Evolutionary conservation across 2,329 filamentous ascomycete genomes (phyloP).

Genomic region (Xylariaceae sp.): DNA sequence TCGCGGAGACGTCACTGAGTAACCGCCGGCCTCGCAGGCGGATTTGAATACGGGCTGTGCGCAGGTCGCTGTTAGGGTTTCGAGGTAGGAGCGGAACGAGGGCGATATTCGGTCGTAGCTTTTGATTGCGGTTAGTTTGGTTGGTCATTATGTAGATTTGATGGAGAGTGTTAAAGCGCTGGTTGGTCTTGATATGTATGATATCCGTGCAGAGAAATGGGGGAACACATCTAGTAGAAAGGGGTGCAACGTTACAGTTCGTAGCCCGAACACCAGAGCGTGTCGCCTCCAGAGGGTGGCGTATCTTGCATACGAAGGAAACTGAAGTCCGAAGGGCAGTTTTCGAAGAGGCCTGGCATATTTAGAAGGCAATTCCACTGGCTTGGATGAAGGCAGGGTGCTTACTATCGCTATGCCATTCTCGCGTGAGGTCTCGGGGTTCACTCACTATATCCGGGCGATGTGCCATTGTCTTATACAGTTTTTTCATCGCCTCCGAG

Average conservation of each 20-base stretch:
- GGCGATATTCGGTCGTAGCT: slow-evolving; percentile 57
- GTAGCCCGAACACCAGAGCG: slow-evolving; percentile 51
- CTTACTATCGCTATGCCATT: slow-evolving; percentile 47
- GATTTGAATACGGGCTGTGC: slow-evolving; percentile 48
- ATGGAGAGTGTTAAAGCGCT: too few relatives aligned
- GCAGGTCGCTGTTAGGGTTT: slow-evolving; percentile 53
- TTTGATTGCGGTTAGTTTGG: slow-evolving; percentile 14
- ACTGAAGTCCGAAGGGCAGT: slow-evolving; percentile 42
- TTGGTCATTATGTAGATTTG: too few relatives aligned
- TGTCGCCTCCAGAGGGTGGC: slow-evolving; percentile 46
- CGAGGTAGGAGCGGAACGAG: slow-evolving; percentile 54
- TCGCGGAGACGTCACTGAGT: slow-evolving; percentile 51
- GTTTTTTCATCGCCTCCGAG: slow-evolving; percentile 44
- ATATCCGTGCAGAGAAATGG: too few relatives aligned
- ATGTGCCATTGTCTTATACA: slow-evolving; percentile 47
- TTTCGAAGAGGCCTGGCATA: slow-evolving; percentile 39
- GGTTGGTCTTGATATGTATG: too few relatives aligned
- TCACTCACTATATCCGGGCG: slow-evolving; percentile 35
- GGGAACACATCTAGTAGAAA: too few relatives aligned
- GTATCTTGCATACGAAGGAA: slow-evolving; percentile 44
- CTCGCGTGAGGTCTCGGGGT: slow-evolving; percentile 42
- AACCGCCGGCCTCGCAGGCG: slow-evolving; percentile 45
- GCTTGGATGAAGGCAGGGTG: background rate
- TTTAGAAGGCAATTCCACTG: background rate
- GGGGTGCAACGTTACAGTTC: slow-evolving; percentile 42